Evolutionary conservation across 1,139 yeast genomes (phyloP), one percentile per base, ranked within the genome.

Genomic region (Meyerozyma guilliermondii): DNA sequence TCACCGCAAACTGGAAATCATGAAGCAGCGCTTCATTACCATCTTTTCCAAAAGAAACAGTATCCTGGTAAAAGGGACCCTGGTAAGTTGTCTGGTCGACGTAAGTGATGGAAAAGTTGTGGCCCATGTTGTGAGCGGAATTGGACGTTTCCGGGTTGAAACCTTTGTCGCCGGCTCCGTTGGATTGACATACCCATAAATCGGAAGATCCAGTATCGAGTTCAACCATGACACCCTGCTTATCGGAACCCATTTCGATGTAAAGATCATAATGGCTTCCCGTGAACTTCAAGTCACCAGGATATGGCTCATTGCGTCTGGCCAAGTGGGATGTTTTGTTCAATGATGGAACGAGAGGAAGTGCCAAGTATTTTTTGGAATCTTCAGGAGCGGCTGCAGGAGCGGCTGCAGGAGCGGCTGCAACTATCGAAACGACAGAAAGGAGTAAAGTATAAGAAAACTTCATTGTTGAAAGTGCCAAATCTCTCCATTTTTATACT

Each of bases 191-290:
- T 13, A 55, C 46, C 58, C 59, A 55, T 40, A 55, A 47, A 39
- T 56, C 60, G 18, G 58, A 52, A 29, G 54, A 50, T 10, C 60
- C 59, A 9, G 60, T 56, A 39, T 56, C 61, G 17, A 55, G 39
- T 29, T 46, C 41, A 5, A 54, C 57, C 18, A 24, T 27, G 14
- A 50, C 43, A 6, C 30, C 20, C 24, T 44, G 48, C 3, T 44
- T 43, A 13, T 50, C 31, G 18, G 54, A 45, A 1, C 60, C 59
- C 11, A 53, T 29, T 7, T 35, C 13, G 10, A 54, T 24, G 14
- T 43, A 37, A n/a, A 51, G 46, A 9, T 44, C 38, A 46, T 54
- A 54, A 42, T 37, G 49, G 30, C 5, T 27, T 27, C 30, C 30
- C 14, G n/a, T 13, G 14, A n/a, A n/a, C 14, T n/a, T 11, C 10